A percentile compares a stretch with the other conserved stretches of the same genome.
Evolutionary conservation across 495 filamentous ascomycete genomes (phyloP).

Genomic region (Penicillium crystallinum): DNA sequence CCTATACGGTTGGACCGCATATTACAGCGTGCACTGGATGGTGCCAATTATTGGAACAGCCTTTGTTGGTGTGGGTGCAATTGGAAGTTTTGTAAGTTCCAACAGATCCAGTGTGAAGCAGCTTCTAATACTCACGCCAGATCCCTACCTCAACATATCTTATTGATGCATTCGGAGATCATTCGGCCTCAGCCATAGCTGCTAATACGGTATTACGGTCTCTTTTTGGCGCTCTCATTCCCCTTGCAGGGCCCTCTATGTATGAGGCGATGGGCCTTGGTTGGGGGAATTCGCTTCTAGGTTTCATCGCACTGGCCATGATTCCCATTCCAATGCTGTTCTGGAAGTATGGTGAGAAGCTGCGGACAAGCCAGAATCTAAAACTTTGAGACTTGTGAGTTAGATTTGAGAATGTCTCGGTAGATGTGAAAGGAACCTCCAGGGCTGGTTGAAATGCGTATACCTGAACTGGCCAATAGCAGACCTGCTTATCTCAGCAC

Average conservation of each 20-base stretch:
- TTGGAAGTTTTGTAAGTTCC: too few species aligned
- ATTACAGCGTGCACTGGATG: slow-evolving; percentile 46
- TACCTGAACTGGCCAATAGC: too few species aligned
- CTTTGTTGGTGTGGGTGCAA: background rate
- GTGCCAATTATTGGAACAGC: background rate
- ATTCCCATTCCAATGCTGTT: background rate
- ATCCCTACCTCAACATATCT: background rate
- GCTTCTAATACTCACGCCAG: too few species aligned
- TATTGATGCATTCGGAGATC: background rate
- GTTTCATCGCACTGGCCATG: background rate
- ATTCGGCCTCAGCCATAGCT: background rate
- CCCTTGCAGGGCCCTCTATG: background rate
- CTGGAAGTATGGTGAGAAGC: background rate
- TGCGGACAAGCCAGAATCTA: background rate
- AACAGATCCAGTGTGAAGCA: background rate
- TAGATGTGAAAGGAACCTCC: too few species aligned
- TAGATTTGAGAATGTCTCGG: too few species aligned
- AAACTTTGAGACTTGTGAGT: background rate
- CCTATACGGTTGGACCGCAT: slow-evolving; percentile 59
- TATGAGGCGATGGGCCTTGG: background rate
- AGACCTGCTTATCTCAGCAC: too few species aligned
- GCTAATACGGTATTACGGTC: background rate
- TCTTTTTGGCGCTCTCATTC: background rate
- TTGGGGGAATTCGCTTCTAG: background rate
- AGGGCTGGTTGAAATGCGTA: too few species aligned